These are phyloP conservation scores for Exsudoporus floridanus DNA, from an alignment of 1,284 basidiomycete species.

Conservation along the genomic window DNA sequence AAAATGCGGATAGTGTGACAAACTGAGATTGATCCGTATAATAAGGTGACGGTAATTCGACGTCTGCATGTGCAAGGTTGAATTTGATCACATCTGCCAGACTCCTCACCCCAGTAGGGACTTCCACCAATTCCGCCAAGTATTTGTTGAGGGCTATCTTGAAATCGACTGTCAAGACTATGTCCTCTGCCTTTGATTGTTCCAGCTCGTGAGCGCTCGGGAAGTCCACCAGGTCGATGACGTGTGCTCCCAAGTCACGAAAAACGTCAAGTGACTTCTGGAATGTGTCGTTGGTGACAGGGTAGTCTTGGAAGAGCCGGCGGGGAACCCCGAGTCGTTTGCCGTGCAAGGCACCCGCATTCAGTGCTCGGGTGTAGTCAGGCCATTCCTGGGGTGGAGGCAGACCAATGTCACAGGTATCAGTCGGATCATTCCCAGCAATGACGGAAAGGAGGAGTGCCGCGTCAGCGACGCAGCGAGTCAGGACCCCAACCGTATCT, in stretches of 20 bases:
- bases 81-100: slow-evolving; percentile 47
- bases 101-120: slow-evolving; percentile 27
- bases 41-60: slow-evolving; percentile 42
- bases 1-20: slow-evolving; percentile 18
- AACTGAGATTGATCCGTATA: slow-evolving; percentile 44
- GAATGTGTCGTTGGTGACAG: slow-evolving; percentile 30
- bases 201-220: slow-evolving; percentile 38
- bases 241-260: slow-evolving; percentile 39
- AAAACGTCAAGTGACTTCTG: slow-evolving; percentile 42
- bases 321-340: slow-evolving; percentile 46
- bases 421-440: slow-evolving; percentile 45
- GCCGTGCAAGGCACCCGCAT: slow-evolving; percentile 37
- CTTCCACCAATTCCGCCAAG: slow-evolving; percentile 29
- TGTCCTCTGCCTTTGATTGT: slow-evolving; percentile 36
- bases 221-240: slow-evolving; percentile 46
- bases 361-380: slow-evolving; percentile 41
- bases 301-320: slow-evolving; percentile 16
- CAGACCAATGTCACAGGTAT: slow-evolving; percentile 42
- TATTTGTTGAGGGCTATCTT: slow-evolving; percentile 44
- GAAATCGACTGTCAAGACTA: slow-evolving; percentile 42
- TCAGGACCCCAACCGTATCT: slow-evolving; percentile 50
- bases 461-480: slow-evolving; percentile 47
- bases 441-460: slow-evolving; percentile 45
- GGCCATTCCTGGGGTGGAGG: slow-evolving; percentile 42
- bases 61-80: slow-evolving; percentile 42